Percentiles rank a stretch among this genome's conserved stretches.
These are phyloP conservation scores for Blastobotrys petasosporus DNA, from an alignment of 1,139 yeast genomes.

Conservation along the genomic window DNA sequence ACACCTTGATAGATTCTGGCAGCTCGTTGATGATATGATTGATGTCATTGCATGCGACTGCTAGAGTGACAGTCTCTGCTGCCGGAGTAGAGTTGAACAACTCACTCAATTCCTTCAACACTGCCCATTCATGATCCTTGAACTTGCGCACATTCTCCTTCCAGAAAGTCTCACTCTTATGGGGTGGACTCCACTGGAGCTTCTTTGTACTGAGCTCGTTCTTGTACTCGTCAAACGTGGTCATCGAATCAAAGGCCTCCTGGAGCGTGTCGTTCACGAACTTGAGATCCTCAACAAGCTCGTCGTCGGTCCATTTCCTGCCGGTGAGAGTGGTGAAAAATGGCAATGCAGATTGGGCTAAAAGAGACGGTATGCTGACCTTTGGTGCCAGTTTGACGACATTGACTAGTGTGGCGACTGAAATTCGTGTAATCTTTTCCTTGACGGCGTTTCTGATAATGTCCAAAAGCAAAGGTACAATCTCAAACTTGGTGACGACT, in stretches of 20 bases:
- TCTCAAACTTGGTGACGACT: slow-evolving; percentile 42
- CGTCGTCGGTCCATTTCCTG: slow-evolving; percentile 94
- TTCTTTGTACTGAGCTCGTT: slow-evolving; percentile 76
- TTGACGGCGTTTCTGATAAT: slow-evolving; percentile 77
- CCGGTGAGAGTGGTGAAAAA: slow-evolving; percentile 64
- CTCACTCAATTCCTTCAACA: slow-evolving; percentile 51
- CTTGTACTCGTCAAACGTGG: slow-evolving; percentile 89
- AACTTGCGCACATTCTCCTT: slow-evolving; percentile 70
- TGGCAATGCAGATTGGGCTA: slow-evolving; percentile 72
- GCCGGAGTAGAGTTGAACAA: slow-evolving; percentile 27
- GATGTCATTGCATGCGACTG: slow-evolving; percentile 69
- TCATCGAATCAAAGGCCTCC: slow-evolving; percentile 68
- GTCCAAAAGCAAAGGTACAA: slow-evolving; percentile 52
- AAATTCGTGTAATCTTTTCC: slow-evolving; percentile 81
- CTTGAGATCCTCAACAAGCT: slow-evolving; percentile 67
- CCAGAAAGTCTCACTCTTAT: slow-evolving; percentile 85
- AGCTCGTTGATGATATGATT: slow-evolving; percentile 61
- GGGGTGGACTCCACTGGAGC: slow-evolving; percentile 91
- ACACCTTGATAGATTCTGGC: slow-evolving; percentile 48
- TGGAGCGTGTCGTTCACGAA: slow-evolving; percentile 53
- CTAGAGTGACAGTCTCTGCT: slow-evolving; percentile 35
- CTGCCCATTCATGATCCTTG: slow-evolving; percentile 69
- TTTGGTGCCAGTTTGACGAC: slow-evolving; percentile 33
- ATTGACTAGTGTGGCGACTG: slow-evolving; percentile 63
- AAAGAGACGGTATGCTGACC: slow-evolving; percentile 56